Conservation (phyloP, 176 grass and related monocot species). For the Raddia guianensis region DNA sequence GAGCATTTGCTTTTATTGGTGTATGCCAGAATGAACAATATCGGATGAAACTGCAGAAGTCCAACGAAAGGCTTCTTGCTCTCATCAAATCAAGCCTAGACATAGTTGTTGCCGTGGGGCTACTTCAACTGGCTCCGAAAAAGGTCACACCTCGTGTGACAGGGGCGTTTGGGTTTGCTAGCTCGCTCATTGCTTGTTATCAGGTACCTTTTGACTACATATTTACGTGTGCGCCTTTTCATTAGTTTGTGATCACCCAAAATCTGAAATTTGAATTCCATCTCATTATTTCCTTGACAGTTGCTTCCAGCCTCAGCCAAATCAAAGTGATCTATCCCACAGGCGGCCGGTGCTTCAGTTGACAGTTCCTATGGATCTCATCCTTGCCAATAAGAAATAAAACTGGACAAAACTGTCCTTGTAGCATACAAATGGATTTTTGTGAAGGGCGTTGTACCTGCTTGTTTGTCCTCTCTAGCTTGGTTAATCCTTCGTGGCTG, state of each 20-base stretch:
- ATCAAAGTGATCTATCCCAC: conserved; percentile 46
- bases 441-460: conserved; percentile 13
- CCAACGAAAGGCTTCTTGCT: conserved; percentile 70
- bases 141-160: conserved; percentile 82
- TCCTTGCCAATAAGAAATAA: conserved; percentile 33
- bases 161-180: conserved; percentile 67
- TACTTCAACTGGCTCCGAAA: conserved; percentile 78
- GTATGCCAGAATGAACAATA: conserved; percentile 74
- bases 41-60: conserved; percentile 66
- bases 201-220: conserved; percentile 47
- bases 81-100: conserved; percentile 80
- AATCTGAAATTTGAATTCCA: background rate
- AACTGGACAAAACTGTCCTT: conserved; percentile 17
- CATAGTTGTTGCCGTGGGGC: conserved; percentile 71
- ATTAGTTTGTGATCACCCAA: background rate
- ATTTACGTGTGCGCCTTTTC: background rate
- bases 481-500: background rate
- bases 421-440: conserved; percentile 25
- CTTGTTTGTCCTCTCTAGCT: background rate
- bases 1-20: background rate
- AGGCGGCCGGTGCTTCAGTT: background rate
- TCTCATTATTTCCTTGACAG: conserved; percentile 31
- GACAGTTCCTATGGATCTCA: background rate
- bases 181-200: conserved; percentile 85
- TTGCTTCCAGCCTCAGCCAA: conserved; percentile 72